Evolutionary conservation across 192 early-diverging fungal genomes (phyloP), one percentile per base, ranked within the genome.

Genomic region (Linnemannia zychae): DNA sequence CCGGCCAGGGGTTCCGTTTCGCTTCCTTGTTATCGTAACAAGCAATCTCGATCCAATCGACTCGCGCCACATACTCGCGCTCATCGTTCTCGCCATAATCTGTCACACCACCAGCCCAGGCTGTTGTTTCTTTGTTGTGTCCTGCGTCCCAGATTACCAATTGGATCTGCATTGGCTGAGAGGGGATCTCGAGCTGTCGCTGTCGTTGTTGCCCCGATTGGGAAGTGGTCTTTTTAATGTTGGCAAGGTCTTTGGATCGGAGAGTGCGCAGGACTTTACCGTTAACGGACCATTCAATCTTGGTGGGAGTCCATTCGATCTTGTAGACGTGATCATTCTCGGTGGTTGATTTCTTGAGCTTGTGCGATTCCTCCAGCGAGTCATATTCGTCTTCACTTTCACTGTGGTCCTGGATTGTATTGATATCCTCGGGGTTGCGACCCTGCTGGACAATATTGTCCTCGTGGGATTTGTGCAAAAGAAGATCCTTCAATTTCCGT

Each of bases 221-320:
- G 40, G 40, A 44, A n/a, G n/a, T n/a, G 40, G 40, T 44, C 9
- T 60, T 63, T 28, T 63, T 63, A 11, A 2, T 12, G 11, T 63
- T n/a, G 3, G 11, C 24, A 12, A 88, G 18, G 31, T 79, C 84
- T 17, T 73, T 75, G 69, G 81, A 68, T n/a, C 53, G 60, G 28
- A 81, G 71, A 0, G 82, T 86, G 33, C 89, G 87, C 2, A 89
- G 15, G 31, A 75, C 36, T 63, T 79, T 68, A 3, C 85, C 87
- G 67, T 90, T 88, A 16, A 88, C 74, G 4, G 57, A 78, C 82
- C 82, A 84, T 31, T 37, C 60, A 38, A 84, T 88, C 20, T 71
- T 74, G 0, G 81, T 50, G 15, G 80, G 75, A 1, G 78, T 82
- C 90, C 90, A 90, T 38, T 90, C 85, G 48, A 88, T 79, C 68